Conservation (phyloP, 306 rosid genomes). For the Hippophae rhamnoides region DNA sequence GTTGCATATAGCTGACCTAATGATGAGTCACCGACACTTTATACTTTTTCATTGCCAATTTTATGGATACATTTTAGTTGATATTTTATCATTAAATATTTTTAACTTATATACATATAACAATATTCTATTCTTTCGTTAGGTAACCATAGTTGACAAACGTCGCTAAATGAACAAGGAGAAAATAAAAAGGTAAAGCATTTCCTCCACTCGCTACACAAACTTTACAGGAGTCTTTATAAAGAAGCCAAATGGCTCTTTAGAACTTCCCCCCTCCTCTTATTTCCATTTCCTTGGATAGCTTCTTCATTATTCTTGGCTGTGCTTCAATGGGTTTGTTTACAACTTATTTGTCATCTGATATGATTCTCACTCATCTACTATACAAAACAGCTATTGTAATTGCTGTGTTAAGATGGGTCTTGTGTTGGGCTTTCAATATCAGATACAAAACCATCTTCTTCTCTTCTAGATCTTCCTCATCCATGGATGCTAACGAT, state of each 20-base stretch:
- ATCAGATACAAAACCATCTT: slow-evolving; percentile 17
- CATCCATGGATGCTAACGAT: not conserved
- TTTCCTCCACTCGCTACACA: slow-evolving; percentile 11
- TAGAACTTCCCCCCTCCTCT: slow-evolving; percentile 38
- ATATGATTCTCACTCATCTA: slow-evolving; percentile 35
- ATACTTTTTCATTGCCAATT: not conserved
- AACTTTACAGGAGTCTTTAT: slow-evolving; percentile 28
- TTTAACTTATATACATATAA: too few species aligned
- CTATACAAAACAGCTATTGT: slow-evolving; percentile 54
- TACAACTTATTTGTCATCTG: slow-evolving; percentile 26
- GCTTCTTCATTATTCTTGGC: too few species aligned
- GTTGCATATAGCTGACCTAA: slow-evolving; percentile 16
- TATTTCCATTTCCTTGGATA: not conserved
- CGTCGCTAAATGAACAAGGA: not conserved
- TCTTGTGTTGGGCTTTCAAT: slow-evolving; percentile 33
- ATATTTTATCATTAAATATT: too few species aligned
- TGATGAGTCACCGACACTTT: slow-evolving; percentile 26
- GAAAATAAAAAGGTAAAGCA: slow-evolving; percentile 11
- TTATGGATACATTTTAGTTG: too few species aligned
- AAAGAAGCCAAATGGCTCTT: slow-evolving; percentile 23
- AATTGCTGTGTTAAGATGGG: slow-evolving; percentile 57
- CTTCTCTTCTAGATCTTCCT: not conserved
- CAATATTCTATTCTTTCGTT: too few species aligned
- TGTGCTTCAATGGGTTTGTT: slow-evolving; percentile 34
- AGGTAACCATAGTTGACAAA: not conserved